phyloP scores from a whole-genome alignment of 2,329 filamentous ascomycete genomes.

The Aspergillus novofumigatus region DNA sequence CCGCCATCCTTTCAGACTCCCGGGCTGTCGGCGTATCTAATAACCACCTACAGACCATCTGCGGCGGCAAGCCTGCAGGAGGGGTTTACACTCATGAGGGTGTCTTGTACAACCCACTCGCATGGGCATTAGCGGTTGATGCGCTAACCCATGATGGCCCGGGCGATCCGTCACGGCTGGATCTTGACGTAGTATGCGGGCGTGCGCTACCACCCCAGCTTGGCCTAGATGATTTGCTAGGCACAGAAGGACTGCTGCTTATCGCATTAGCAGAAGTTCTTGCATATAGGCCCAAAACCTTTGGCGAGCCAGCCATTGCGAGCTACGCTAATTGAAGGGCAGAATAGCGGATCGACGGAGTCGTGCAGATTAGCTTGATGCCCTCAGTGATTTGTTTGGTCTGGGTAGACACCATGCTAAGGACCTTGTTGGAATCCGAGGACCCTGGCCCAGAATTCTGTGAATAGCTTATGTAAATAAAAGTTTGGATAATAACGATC shows the following conservation, averaged over 20 bases:
- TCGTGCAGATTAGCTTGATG: background rate
- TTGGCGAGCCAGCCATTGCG: slow-evolving; percentile 40
- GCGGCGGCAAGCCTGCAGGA: slow-evolving; percentile 36
- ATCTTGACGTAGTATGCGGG: slow-evolving; percentile 40
- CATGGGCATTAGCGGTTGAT: slow-evolving; percentile 42
- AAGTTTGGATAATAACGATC: no score
- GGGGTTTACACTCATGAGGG: slow-evolving; percentile 50
- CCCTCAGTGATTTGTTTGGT: background rate
- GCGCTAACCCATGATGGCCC: slow-evolving; percentile 48
- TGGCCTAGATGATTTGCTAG: slow-evolving; percentile 43
- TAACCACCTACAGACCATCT: slow-evolving; percentile 46
- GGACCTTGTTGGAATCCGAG: background rate
- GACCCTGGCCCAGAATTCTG: background rate
- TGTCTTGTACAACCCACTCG: slow-evolving; percentile 47
- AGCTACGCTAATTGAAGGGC: slow-evolving; percentile 29
- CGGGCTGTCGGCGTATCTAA: slow-evolving; percentile 48
- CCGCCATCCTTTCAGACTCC: slow-evolving; percentile 39
- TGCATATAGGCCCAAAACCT: slow-evolving; percentile 30
- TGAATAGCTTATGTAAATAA: background rate
- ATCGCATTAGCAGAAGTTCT: slow-evolving; percentile 35
- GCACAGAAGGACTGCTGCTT: slow-evolving; percentile 42
- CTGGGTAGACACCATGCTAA: background rate
- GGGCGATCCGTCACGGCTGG: slow-evolving; percentile 37
- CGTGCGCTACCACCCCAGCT: slow-evolving; percentile 18
- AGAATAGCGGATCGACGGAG: background rate